Percentiles rank a stretch among this genome's conserved stretches.
Conservation (phyloP, 805 yeast genomes). For the Candida argentea region DNA sequence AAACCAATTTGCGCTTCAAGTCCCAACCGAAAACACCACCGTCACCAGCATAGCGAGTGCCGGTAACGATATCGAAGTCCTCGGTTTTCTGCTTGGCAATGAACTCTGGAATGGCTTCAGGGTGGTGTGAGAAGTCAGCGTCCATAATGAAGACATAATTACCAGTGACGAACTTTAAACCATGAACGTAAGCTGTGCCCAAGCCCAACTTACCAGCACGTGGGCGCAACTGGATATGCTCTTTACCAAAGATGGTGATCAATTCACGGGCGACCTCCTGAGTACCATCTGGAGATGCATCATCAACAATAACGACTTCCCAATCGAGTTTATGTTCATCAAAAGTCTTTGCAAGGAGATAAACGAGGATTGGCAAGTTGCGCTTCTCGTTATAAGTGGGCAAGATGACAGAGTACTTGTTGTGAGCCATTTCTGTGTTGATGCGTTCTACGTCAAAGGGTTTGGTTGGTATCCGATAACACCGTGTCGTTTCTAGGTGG, state of each 20-base stretch:
- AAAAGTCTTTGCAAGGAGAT: conserved; percentile 62
- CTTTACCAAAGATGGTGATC: conserved; percentile 45
- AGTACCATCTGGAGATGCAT: conserved; percentile 75
- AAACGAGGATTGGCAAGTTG: conserved; percentile 54
- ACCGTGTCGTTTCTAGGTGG: conserved; percentile 2
- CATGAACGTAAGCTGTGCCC: conserved; percentile 77
- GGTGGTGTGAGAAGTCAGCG: conserved; percentile 78
- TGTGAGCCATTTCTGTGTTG: conserved; percentile 8
- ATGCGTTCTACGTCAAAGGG: too few species aligned
- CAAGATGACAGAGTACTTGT: conserved; percentile 63
- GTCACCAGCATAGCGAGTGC: conserved; percentile 67
- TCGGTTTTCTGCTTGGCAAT: conserved; percentile 49
- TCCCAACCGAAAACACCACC: conserved; percentile 87
- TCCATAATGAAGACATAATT: conserved; percentile 75
- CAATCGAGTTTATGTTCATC: conserved; percentile 47
- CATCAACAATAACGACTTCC: conserved; percentile 74
- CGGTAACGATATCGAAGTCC: conserved; percentile 44
- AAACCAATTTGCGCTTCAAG: conserved; percentile 64
- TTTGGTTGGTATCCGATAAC: too few species aligned
- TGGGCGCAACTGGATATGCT: conserved; percentile 55
- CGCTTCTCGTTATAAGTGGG: conserved; percentile 73
- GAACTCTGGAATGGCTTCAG: conserved; percentile 69
- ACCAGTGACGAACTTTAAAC: conserved; percentile 60
- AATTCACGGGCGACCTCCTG: conserved; percentile 60
- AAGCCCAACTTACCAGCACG: conserved; percentile 72